Evolutionary conservation across 2,329 filamentous ascomycete species (phyloP), one percentile per base, ranked within the genome.

Genomic region (Acrodontium crateriforme): DNA sequence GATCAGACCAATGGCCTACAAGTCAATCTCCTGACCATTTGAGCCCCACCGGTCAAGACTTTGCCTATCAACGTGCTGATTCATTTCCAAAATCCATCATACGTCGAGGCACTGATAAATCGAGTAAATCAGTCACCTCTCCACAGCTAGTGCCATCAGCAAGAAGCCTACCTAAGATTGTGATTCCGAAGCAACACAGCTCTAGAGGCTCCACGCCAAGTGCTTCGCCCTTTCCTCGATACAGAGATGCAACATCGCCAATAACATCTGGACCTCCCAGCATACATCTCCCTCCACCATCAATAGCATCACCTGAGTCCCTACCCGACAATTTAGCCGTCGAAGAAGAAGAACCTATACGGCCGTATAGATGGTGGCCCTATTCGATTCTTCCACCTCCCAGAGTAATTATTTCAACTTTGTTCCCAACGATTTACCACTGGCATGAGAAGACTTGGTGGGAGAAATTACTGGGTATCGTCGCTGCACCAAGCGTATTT

Each of bases 401-500:
- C 2, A 66, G 78, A 31, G 58, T 78, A 6, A 60, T 95, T 9
- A 53, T 74, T 10, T 67, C 71, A 10, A 85, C 80, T 0, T 56
- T 98, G 0, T 93, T 95, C 41, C 89, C 89, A 1, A 94, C 87
- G 0, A 56, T 98, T 16, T 76, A 74, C 38, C 74, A 69, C 15
- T 98, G 87, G 83, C 62, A 56, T 23, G 71, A 78, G 16, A 95
- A 94, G 55, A 73, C 63, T n/a, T 54, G 78, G n/a, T 83, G 76
- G 73, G 85, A 87, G 44, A 84, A 80, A 46, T 58, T 84, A 24
- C 59, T 94, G 25, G 87, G 83, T 22, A 45, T 89, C 8, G 66
- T 91, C 19, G 85, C 85, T 6, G 76, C 83, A n/a, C 81, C 85
- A 1, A 91, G 79, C 42, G 83, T 98, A 19, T 81, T 98, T 37